Evolutionary conservation across 2,329 filamentous ascomycete genomes (phyloP), one percentile per base, ranked within the genome.

Genomic region (Dendryphion nanum): DNA sequence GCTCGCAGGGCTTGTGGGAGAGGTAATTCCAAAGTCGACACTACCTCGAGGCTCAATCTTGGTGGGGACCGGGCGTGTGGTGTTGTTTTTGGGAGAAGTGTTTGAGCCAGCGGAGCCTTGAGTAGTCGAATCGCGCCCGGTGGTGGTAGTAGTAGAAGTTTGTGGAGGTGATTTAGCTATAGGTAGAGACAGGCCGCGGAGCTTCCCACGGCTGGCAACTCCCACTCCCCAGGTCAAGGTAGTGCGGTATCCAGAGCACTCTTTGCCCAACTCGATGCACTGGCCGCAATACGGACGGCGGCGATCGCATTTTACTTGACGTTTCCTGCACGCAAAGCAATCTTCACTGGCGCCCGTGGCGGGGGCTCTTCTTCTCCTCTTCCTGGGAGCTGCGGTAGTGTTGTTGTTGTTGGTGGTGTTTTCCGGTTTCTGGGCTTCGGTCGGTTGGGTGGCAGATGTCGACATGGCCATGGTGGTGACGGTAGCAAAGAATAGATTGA

Each of bases 161-260:
- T 54, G 56, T 19, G 55, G 48, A 30, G 55, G 59, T 37, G 68
- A 66, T 37, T 73, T 75, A 26, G 74, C 73, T 35, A 84, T 69
- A 7, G 81, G 81, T 41, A 95, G 73, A 40, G 90, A 90, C 51
- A 96, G 75, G 26, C 91, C 91, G 45, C 91, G 82, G 47, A 97
- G 81, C 74, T 97, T 97, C 61, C 91, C 91, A 58, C 91, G 83
- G 69, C 90, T 96, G 40, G 91, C 91, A 42, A 97, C 91, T 35
- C 91, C 91, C 33, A 96, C 88, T 29, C 89, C 89, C 91, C 91
- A 97, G 32, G 91, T 97, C 68, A 97, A 76, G 54, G 91, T 90
- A 13, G 91, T 97, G 72, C 94, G 94, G 75, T 97, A 97, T 42
- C 91, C 91, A 18, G 88, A 89, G 71, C 91, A 97, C 61, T 95